Conservation (phyloP, 192 early-diverging fungal genomes). For the Phycomyces blakesleeanus region DNA sequence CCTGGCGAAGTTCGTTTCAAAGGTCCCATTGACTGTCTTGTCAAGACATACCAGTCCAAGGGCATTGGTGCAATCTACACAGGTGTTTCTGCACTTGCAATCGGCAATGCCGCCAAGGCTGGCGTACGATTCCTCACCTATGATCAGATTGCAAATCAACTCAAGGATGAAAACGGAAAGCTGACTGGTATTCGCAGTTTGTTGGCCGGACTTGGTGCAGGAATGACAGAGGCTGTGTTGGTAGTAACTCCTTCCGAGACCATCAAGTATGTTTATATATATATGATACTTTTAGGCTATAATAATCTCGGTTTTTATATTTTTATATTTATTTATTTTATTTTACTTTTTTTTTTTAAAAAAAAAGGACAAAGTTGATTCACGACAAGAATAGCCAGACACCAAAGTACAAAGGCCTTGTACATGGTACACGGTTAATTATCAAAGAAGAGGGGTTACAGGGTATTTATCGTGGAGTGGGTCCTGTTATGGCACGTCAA, state of each 20-base stretch:
- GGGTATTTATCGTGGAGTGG: constrained; percentile 88
- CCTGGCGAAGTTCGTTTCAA: constrained; percentile 51
- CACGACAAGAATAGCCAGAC: constrained; percentile 76
- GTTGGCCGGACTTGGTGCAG: constrained; percentile 82
- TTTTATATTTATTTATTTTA: no score
- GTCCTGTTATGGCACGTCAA: constrained; percentile 90
- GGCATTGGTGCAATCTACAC: constrained; percentile 80
- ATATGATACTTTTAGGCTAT: no score
- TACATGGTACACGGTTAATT: constrained; percentile 66
- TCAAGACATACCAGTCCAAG: constrained; percentile 63
- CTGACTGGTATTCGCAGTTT: constrained; percentile 62
- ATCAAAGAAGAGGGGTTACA: constrained; percentile 67
- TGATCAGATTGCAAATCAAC: constrained; percentile 72
- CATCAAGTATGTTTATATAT: constrained; percentile 82
- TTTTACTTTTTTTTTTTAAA: no score
- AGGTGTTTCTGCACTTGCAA: constrained; percentile 85
- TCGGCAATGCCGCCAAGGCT: constrained; percentile 90
- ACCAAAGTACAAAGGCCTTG: constrained; percentile 75
- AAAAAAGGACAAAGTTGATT: constrained; percentile 82
- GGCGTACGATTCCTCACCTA: constrained; percentile 91
- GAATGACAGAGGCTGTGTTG: constrained; percentile 80
- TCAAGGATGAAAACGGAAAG: constrained; percentile 71
- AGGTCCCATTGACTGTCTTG: constrained; percentile 80
- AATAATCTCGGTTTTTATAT: no score
- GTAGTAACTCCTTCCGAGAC: constrained; percentile 94